Conservation (phyloP, 2,329 filamentous ascomycete species). For the Aspergillus bombycis region DNA sequence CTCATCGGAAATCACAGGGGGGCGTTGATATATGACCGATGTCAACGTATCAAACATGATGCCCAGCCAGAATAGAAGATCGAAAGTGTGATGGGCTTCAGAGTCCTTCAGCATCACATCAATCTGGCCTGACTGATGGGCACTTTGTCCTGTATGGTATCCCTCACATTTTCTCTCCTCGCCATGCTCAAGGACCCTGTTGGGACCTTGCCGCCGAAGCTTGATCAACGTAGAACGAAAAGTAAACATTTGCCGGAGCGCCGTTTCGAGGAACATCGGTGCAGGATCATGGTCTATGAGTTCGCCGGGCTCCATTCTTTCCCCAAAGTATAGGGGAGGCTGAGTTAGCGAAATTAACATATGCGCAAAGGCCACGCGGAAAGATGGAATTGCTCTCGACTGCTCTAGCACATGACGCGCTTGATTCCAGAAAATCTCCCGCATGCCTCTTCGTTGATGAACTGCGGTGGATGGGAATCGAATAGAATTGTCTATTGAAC, state of each 20-base stretch:
- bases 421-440: not conserved
- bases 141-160: not conserved
- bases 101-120: constrained; percentile 19
- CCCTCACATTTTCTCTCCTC: not conserved
- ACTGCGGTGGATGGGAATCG: not conserved
- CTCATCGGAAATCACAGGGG: not conserved
- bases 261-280: not conserved
- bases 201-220: not conserved
- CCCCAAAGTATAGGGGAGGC: not conserved
- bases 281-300: not conserved
- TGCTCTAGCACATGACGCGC: not conserved
- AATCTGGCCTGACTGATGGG: not conserved
- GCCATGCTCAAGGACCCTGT: not conserved
- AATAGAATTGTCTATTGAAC: not conserved
- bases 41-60: constrained; percentile 64
- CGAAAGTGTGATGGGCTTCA: constrained; percentile 52
- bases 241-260: not conserved
- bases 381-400: not conserved
- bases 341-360: not conserved
- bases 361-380: not conserved
- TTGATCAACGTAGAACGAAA: not conserved
- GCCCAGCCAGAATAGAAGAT: constrained; percentile 61
- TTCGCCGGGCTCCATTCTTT: not conserved
- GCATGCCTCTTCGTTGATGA: not conserved
- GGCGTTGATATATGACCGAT: constrained; percentile 53